A percentile compares a stretch with the other conserved stretches of the same genome.
Evolutionary conservation across 192 early-diverging fungal species (phyloP).

Genomic region (Piromyces finnis): DNA sequence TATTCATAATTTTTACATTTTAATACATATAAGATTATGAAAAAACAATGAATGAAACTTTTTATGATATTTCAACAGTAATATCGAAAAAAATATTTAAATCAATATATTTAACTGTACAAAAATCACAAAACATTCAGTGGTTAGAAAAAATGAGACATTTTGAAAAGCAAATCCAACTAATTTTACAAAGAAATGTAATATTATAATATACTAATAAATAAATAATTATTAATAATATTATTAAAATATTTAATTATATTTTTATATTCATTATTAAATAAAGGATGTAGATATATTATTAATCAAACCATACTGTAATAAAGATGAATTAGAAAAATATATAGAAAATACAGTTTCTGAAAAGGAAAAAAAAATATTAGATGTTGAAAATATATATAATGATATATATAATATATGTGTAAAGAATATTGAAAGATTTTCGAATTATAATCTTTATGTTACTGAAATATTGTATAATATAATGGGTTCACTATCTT

Average conservation of each 20-base stretch:
- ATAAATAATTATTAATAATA: too few relatives aligned
- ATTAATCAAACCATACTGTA: neutral
- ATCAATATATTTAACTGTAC: neutral
- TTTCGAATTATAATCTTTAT: neutral
- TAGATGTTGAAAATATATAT: neutral
- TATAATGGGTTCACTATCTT: neutral
- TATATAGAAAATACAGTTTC: neutral
- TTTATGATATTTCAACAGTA: neutral
- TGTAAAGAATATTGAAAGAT: neutral
- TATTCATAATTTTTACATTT: too few relatives aligned
- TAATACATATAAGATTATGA: neutral
- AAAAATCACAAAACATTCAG: neutral
- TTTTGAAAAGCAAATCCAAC: neutral
- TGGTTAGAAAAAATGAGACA: neutral
- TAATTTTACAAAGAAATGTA: neutral
- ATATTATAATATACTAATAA: too few relatives aligned
- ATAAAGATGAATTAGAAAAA: neutral
- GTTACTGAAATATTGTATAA: neutral
- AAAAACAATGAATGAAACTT: neutral
- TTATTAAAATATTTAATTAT: too few relatives aligned
- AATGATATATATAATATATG: neutral
- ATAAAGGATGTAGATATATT: neutral
- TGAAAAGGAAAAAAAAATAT: neutral
- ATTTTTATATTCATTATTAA: too few relatives aligned
- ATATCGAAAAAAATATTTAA: neutral